phyloP scores from a whole-genome alignment of 208 protist species.

The Crithidia fasciculata region DNA sequence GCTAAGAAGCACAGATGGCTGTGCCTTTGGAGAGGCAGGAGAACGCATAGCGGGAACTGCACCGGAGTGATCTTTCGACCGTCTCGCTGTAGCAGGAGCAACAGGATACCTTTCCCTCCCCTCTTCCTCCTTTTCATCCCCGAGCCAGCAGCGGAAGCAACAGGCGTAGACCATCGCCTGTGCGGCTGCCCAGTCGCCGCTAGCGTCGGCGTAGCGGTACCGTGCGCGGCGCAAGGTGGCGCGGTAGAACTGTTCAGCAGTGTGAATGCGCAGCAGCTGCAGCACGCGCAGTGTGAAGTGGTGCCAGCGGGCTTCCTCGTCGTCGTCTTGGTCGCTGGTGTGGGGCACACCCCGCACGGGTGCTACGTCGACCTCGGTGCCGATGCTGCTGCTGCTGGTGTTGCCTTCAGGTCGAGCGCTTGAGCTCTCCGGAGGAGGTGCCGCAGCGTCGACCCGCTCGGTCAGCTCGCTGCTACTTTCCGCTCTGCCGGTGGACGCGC shows the following conservation, averaged over 20 bases:
- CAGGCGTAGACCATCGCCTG: conserved; percentile 28
- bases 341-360: no score
- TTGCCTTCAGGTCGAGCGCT: no score
- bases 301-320: not conserved
- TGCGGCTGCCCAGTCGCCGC: conserved; percentile 24
- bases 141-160: conserved; percentile 22
- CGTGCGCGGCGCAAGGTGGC: conserved; percentile 13
- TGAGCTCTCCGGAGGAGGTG: no score
- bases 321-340: not conserved
- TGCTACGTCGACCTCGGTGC: no score
- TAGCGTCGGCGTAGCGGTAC: conserved; percentile 22
- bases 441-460: no score
- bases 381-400: no score
- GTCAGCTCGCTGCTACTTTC: not conserved
- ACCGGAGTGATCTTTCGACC: not conserved
- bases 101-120: not conserved
- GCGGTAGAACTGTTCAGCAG: conserved; percentile 4
- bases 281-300: conserved; percentile 17
- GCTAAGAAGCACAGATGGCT: conserved; percentile 8
- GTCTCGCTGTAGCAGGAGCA: not conserved
- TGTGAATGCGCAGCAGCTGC: conserved; percentile 9
- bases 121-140: conserved; percentile 9
- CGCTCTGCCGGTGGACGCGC: not conserved
- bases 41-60: not conserved
- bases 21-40: not conserved